These are phyloP conservation scores for Acanthamoeba lenticulata DNA, from an alignment of 208 protist species.

Conservation along the genomic window DNA sequence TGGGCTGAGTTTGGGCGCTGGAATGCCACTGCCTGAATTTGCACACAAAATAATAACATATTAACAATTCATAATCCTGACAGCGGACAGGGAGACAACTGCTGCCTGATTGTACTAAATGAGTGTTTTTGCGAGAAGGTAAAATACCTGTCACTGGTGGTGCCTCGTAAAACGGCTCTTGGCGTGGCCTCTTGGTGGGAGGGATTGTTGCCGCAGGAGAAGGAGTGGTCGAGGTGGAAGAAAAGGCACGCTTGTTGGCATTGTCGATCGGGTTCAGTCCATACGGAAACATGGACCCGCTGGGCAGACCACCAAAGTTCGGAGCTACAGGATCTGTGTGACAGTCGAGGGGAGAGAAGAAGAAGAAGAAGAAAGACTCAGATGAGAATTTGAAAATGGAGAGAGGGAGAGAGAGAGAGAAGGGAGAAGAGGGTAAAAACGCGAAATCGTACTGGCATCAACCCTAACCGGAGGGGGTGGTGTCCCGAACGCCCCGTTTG, in stretches of 20 bases:
- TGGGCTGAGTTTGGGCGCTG: neutral
- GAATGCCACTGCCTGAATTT: neutral
- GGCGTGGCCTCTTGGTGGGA: neutral
- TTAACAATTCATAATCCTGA: too few relatives aligned
- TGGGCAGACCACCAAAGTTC: slow-evolving; percentile 18
- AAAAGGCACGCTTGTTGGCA: neutral
- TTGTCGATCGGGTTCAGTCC: slow-evolving; percentile 17
- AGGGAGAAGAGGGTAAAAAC: too few relatives aligned
- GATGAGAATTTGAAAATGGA: too few relatives aligned
- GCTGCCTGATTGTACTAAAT: neutral
- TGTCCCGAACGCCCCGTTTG: neutral
- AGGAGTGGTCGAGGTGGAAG: slow-evolving; percentile 5
- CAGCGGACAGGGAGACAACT: neutral
- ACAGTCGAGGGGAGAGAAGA: neutral
- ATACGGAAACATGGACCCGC: slow-evolving; percentile 5
- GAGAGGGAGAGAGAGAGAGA: neutral
- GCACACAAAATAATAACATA: too few relatives aligned
- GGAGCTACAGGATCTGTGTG: neutral
- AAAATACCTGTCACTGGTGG: neutral
- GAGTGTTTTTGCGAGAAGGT: neutral
- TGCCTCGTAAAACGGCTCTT: slow-evolving; percentile 5
- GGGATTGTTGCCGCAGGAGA: neutral
- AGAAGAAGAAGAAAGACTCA: neutral
- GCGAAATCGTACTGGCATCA: neutral
- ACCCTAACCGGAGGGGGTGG: neutral